A percentile compares a stretch with the other conserved stretches of the same genome.
These are phyloP conservation scores for Mycena chlorophos DNA, from an alignment of 768 basidiomycete genomes.

Conservation along the genomic window DNA sequence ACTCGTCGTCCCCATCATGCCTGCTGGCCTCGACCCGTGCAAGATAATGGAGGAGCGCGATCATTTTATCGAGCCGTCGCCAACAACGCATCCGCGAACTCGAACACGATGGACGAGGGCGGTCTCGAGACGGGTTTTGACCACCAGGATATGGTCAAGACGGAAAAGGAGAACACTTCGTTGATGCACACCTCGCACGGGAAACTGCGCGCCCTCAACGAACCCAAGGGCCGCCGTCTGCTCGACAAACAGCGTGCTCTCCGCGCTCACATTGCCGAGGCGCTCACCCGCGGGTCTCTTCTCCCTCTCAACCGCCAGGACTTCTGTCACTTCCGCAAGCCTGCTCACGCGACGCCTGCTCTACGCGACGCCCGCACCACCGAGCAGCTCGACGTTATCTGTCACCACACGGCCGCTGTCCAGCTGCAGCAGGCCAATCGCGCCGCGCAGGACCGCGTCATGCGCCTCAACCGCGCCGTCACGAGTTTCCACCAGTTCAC, in stretches of 20 bases:
- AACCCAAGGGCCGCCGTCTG: conserved; percentile 85
- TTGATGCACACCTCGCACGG: conserved; percentile 71
- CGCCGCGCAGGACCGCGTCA: conserved; percentile 61
- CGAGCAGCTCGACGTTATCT: conserved; percentile 88
- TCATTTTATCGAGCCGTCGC: conserved; percentile 82
- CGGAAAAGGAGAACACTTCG: conserved; percentile 43
- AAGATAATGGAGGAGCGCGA: conserved; percentile 90
- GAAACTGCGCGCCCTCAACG: conserved; percentile 87
- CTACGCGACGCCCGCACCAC: conserved; percentile 88
- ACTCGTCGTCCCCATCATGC: conserved; percentile 86
- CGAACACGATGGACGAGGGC: conserved; percentile 77
- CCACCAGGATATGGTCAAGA: conserved; percentile 40
- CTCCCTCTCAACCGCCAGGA: conserved; percentile 90
- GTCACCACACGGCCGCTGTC: conserved; percentile 77
- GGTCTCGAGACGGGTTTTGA: conserved; percentile 53
- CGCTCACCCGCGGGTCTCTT: conserved; percentile 83
- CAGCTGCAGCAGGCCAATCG: conserved; percentile 62
- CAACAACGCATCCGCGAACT: conserved; percentile 88
- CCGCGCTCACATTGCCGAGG: conserved; percentile 82
- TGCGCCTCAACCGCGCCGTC: conserved; percentile 78
- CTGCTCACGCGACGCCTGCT: conserved; percentile 65
- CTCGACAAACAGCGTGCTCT: conserved; percentile 90
- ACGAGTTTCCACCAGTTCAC: conserved; percentile 83
- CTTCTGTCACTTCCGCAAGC: conserved; percentile 86
- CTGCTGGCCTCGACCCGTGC: conserved; percentile 88